Conservation (phyloP, 2,329 filamentous ascomycete species). For the Monilinia polystroma region DNA sequence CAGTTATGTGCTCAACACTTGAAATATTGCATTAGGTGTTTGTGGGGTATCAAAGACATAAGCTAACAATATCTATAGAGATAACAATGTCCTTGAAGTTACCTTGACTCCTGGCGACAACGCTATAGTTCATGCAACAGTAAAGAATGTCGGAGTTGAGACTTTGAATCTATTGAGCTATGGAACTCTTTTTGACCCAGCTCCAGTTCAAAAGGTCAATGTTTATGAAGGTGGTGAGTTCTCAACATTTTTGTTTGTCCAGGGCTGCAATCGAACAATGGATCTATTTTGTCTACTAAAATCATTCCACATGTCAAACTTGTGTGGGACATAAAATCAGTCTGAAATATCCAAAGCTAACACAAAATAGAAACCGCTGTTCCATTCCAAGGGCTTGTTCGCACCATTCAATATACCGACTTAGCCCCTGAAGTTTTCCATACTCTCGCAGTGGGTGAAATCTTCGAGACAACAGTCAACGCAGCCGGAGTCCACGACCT, state of each 20-base stretch:
- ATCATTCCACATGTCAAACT: too few species aligned
- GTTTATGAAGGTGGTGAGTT: slow-evolving; percentile 39
- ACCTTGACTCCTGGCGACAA: slow-evolving; percentile 40
- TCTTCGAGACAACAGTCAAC: slow-evolving; percentile 46
- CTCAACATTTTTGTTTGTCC: slow-evolving; percentile 29
- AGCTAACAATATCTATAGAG: slow-evolving; percentile 35
- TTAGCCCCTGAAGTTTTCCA: slow-evolving; percentile 44
- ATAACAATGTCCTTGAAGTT: slow-evolving; percentile 32
- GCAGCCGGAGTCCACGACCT: slow-evolving; percentile 46
- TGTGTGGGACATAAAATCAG: background rate
- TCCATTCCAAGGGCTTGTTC: slow-evolving; percentile 30
- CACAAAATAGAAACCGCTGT: slow-evolving; percentile 8
- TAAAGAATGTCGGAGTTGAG: slow-evolving; percentile 45
- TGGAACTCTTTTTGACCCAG: slow-evolving; percentile 45
- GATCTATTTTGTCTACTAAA: background rate
- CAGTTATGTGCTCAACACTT: background rate
- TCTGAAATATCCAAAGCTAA: background rate
- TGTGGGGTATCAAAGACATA: background rate
- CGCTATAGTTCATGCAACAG: slow-evolving; percentile 42
- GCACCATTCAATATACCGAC: slow-evolving; percentile 42
- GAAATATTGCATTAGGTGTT: too few species aligned
- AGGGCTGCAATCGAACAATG: too few species aligned
- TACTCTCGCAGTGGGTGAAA: slow-evolving; percentile 44
- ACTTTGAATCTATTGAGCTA: slow-evolving; percentile 44
- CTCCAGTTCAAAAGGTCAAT: slow-evolving; percentile 45